A percentile compares a stretch with the other conserved stretches of the same genome.
phyloP scores from a whole-genome alignment of 1,284 basidiomycete species.

The Sporisorium reilianum region DNA sequence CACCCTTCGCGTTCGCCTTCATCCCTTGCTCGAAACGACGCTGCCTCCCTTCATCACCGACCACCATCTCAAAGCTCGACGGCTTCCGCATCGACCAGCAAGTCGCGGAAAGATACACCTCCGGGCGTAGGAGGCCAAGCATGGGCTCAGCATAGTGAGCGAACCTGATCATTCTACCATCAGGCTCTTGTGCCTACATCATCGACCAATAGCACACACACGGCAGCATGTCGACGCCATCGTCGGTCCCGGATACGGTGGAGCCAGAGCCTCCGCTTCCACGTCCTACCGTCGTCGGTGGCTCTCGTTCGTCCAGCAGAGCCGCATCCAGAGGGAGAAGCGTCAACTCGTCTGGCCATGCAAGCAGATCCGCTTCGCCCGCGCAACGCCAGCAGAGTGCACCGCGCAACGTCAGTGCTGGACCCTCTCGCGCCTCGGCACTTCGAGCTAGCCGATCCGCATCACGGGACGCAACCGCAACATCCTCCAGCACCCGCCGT shows the following conservation, averaged over 20 bases:
- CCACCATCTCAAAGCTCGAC: neutral
- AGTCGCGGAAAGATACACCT: neutral
- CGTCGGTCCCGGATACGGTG: neutral
- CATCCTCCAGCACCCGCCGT: conserved; percentile 7
- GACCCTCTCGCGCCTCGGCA: neutral
- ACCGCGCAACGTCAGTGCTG: neutral
- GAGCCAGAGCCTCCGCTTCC: conserved; percentile 27
- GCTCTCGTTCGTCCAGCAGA: conserved; percentile 29
- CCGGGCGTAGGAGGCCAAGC: neutral
- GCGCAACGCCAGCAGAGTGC: neutral
- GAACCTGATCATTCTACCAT: neutral
- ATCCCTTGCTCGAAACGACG: neutral
- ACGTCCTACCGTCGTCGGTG: conserved; percentile 32
- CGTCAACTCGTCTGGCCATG: conserved; percentile 7
- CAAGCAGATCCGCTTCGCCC: conserved; percentile 30
- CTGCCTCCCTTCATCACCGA: neutral
- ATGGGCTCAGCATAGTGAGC: neutral
- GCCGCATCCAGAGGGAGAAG: conserved; percentile 26
- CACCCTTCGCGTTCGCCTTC: neutral
- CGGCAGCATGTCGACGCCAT: conserved; percentile 7
- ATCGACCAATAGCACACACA: neutral
- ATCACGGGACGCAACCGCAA: conserved; percentile 9
- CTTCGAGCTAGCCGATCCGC: conserved; percentile 1
- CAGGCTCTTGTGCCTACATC: neutral
- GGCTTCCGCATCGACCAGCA: neutral